Conservation (phyloP, 768 basidiomycete species). For the Auriscalpium vulgare region DNA sequence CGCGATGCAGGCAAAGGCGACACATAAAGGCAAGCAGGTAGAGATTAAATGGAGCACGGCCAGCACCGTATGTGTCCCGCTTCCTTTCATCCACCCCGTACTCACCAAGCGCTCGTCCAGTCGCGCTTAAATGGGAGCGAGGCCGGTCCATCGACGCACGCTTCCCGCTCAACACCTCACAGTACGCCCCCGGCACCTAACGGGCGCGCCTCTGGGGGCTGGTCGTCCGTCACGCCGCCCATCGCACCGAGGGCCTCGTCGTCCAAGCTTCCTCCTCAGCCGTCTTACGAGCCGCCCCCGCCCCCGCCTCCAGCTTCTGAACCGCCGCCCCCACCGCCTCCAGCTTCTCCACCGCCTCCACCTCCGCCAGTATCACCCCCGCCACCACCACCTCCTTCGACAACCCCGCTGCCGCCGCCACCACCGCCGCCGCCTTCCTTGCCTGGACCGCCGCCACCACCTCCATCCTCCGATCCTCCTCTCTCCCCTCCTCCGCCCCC, state of each 20-base stretch:
- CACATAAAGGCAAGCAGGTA: constrained; percentile 36
- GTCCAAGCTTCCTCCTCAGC: constrained; percentile 14
- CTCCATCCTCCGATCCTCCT: constrained; percentile 19
- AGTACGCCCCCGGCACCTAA: constrained; percentile 7
- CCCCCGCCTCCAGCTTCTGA: constrained; percentile 24
- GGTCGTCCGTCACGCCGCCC: constrained; percentile 14
- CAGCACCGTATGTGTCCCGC: constrained; percentile 23
- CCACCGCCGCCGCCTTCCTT: constrained; percentile 14
- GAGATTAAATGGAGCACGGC: constrained; percentile 28
- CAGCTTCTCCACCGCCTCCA: constrained; percentile 17
- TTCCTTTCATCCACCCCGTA: constrained; percentile 11
- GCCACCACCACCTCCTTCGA: constrained; percentile 21
- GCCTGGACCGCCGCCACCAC: constrained; percentile 18
- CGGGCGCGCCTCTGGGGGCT: constrained; percentile 12
- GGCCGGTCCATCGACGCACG: constrained; percentile 6
- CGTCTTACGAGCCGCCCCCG: constrained; percentile 19
- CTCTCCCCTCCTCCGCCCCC: constrained; percentile 15
- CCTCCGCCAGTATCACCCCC: constrained; percentile 15
- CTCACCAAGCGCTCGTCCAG: constrained; percentile 8
- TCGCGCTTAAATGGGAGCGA: constrained; percentile 3
- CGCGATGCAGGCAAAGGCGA: constrained; percentile 18
- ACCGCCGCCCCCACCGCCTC: constrained; percentile 22
- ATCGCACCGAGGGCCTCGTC: constrained; percentile 15
- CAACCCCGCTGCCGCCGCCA: constrained; percentile 17
- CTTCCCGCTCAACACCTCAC: constrained; percentile 2